Evolutionary conservation across 768 basidiomycete genomes (phyloP), one percentile per base, ranked within the genome.

Genomic region (Lactarius sanguifluus): DNA sequence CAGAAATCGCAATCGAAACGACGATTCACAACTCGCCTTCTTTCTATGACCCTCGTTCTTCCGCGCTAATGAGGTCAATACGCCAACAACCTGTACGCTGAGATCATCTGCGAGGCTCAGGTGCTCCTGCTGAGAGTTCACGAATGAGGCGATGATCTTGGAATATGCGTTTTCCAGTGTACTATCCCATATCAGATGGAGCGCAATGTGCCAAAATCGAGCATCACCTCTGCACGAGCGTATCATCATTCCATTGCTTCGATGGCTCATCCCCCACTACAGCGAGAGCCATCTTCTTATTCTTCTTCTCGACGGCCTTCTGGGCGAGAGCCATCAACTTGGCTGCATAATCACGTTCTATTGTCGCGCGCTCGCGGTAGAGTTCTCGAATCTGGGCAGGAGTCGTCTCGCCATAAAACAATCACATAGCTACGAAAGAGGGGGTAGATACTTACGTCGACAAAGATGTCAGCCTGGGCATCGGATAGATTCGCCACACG

Each of bases 301-400:
- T 77, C 75, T 89, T 90, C 82, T 86, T 90, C 54, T 94, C 92
- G 12, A 79, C 76, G 1, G 87, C 86, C 73, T 87, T 92, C 75
- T 83, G 86, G 9, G 81, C 81, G 38, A 94, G 75, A 18, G 79
- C 75, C 72, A 88, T 86, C 12, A 94, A 79, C 73, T 90, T 92
- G 30, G 76, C 73, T 0, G 91, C 89, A 73, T 92, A 94, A 73
- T 94, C 92, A 60, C 88, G 85, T 75, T 94, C 92, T 13, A 94
- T 78, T 8, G 79, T 81, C 12, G 79, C 85, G 55, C 87, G 83
- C 59, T 88, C 88, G 52, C 80, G 79, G 72, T 91, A 88, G 59
- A 94, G 71, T 55, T 93, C 91, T 64, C 89, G 85, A 61, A 90
- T 83, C 92, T 93, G 67, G 52, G 50, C 3, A 60, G 61, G 62